Evolutionary conservation across 371 early-diverging fungal species (phyloP), one percentile per base, ranked within the genome.

Genomic region (Chytridium lagenaria): DNA sequence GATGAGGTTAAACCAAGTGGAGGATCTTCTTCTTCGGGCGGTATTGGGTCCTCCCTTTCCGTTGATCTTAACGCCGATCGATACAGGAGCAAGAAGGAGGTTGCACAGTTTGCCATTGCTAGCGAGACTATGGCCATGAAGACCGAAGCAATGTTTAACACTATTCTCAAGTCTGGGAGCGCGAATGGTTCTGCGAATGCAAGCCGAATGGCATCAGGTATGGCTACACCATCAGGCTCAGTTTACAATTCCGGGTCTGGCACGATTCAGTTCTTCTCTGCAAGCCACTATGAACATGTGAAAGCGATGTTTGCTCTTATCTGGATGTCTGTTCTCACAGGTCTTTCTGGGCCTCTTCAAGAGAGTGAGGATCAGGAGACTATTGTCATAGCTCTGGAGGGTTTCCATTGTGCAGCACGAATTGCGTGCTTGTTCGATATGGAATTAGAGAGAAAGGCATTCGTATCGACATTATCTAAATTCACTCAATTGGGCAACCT

Each of bases 321-420:
- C 12, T 97, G 98, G 98, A 94, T 94, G 87, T 87, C 94, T 0
- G 86, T 94, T 59, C 83, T 97, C 55, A 92, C 95, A 0, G 94
- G 92, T 31, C 81, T 95, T 23, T 91, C 91, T n/a, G 89, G 89
- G 34, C 92, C 95, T 1, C 81, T 96, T 51, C 95, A 97, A 81
- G 92, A 93, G 67, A 88, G 90, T 15, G 90, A 92, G 28, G 93
- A 95, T 64, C 71, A 79, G 12, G 88, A 86, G 71, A 78, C 89
- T 1, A 86, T 91, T 23, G 87, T 86, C 0, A 87, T 93, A 0
- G 84, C 85, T 0, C 84, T 97, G 28, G 89, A 91, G 0, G 96
- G 95, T 0, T 92, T 96, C 81, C 92, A 93, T 73, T 80, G 86
- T 64, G 92, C 93, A 0, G 89, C 93, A 63, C 90, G 90, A 57